Conservation (phyloP, 2,329 filamentous ascomycete genomes). For the Pseudocercospora musae region DNA sequence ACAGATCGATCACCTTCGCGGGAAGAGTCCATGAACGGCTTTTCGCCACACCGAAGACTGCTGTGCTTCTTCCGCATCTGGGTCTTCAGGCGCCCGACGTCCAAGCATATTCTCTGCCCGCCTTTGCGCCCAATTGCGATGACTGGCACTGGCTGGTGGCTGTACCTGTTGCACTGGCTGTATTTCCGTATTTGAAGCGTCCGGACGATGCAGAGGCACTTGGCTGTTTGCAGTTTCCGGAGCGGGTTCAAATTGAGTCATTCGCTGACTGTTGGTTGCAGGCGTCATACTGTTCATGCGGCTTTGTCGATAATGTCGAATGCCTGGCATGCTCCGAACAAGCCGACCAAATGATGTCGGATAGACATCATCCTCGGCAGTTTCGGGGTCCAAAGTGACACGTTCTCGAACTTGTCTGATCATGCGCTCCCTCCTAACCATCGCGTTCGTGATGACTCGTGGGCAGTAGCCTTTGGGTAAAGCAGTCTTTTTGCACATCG, state of each 20-base stretch:
- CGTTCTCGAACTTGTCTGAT: constrained; percentile 60
- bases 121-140: constrained; percentile 46
- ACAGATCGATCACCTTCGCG: constrained; percentile 16
- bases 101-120: constrained; percentile 45
- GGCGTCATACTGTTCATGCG: constrained; percentile 11
- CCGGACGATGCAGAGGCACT: constrained; percentile 2
- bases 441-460: constrained; percentile 70
- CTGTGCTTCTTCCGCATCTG: constrained; percentile 30
- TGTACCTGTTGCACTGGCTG: constrained; percentile 9
- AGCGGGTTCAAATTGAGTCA: constrained; percentile 15
- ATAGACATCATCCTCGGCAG: constrained; percentile 9
- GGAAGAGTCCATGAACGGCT: constrained; percentile 30
- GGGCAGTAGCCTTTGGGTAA: constrained; percentile 62
- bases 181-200: not conserved
- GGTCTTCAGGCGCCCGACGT: constrained; percentile 25
- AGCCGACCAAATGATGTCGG: constrained; percentile 10
- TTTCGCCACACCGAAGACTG: constrained; percentile 30
- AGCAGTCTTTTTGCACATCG: constrained; percentile 82
- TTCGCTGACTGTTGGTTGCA: constrained; percentile 18
- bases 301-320: constrained; percentile 12
- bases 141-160: constrained; percentile 25
- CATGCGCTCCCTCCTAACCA: constrained; percentile 77
- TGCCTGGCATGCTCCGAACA: constrained; percentile 8
- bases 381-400: constrained; percentile 13
- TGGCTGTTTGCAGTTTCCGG: not conserved